phyloP scores from a whole-genome alignment of 768 basidiomycete species.

The Lyophyllum atratum region DNA sequence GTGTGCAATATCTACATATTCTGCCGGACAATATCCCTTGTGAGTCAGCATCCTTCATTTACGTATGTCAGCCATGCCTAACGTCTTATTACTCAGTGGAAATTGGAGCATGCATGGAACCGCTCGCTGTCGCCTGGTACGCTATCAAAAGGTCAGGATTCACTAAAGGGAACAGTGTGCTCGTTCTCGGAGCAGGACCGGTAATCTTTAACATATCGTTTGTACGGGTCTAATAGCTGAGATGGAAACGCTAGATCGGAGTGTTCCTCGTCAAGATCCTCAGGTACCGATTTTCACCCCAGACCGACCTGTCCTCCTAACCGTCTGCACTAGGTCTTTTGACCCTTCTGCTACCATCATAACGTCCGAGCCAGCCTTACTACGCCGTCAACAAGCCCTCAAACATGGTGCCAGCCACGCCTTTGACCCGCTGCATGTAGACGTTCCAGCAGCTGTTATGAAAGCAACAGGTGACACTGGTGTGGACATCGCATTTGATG shows the following conservation, averaged over 20 bases:
- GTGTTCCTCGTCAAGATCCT: slow-evolving; percentile 39
- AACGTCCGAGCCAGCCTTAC: slow-evolving; percentile 41
- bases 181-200: slow-evolving; percentile 48
- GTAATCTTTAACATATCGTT: slow-evolving; percentile 17
- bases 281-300: slow-evolving; percentile 18
- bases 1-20: slow-evolving; percentile 35
- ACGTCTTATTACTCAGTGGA: slow-evolving; percentile 36
- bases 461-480: slow-evolving; percentile 33
- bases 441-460: slow-evolving; percentile 27
- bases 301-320: neutral
- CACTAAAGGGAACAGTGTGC: slow-evolving; percentile 36
- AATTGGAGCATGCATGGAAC: slow-evolving; percentile 48
- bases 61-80: neutral
- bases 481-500: slow-evolving; percentile 49
- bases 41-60: slow-evolving; percentile 19
- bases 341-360: slow-evolving; percentile 29
- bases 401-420: slow-evolving; percentile 39
- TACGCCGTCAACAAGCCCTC: slow-evolving; percentile 37
- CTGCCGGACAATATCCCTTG: slow-evolving; percentile 39
- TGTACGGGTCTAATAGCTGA: neutral
- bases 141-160: slow-evolving; percentile 43
- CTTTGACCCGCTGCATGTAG: slow-evolving; percentile 32
- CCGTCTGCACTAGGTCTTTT: slow-evolving; percentile 22
- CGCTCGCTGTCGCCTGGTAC: slow-evolving; percentile 47
- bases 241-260: slow-evolving; percentile 31